These are phyloP conservation scores for Ceratocystis colombiana DNA, from an alignment of 2,329 filamentous ascomycete species.

Conservation along the genomic window DNA sequence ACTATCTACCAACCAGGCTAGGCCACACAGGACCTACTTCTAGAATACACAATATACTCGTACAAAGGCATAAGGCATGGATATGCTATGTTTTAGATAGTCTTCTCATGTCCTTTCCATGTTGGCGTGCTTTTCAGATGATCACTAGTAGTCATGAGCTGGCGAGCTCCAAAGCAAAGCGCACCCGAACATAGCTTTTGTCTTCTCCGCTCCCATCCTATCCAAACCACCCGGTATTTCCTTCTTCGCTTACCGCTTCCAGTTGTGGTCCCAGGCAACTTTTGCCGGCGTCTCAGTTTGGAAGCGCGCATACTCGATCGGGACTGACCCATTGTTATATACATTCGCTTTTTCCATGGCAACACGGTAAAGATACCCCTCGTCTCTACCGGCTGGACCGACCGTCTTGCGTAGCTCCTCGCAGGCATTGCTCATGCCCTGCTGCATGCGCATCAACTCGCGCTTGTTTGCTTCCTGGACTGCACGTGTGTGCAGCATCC, in stretches of 20 bases:
- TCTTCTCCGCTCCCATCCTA: neutral
- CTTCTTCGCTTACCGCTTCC: conserved; percentile 50
- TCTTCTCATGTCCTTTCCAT: neutral
- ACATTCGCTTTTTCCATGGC: conserved; percentile 87
- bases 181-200: neutral
- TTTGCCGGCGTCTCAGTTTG: conserved; percentile 74
- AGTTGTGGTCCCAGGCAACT: conserved; percentile 85
- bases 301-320: conserved; percentile 79
- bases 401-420: conserved; percentile 63
- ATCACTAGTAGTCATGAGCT: neutral
- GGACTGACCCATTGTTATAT: conserved; percentile 61
- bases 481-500: conserved; percentile 68
- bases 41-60: conserved; percentile 21
- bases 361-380: conserved; percentile 70
- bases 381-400: conserved; percentile 47
- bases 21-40: neutral
- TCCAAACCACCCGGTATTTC: neutral
- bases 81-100: neutral
- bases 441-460: conserved; percentile 69
- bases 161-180: neutral
- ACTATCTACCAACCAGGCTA: neutral
- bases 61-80: conserved; percentile 6
- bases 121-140: neutral
- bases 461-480: conserved; percentile 52
- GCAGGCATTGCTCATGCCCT: conserved; percentile 73